Conservation (phyloP, 768 basidiomycete genomes). For the Pleurotus djamor region DNA sequence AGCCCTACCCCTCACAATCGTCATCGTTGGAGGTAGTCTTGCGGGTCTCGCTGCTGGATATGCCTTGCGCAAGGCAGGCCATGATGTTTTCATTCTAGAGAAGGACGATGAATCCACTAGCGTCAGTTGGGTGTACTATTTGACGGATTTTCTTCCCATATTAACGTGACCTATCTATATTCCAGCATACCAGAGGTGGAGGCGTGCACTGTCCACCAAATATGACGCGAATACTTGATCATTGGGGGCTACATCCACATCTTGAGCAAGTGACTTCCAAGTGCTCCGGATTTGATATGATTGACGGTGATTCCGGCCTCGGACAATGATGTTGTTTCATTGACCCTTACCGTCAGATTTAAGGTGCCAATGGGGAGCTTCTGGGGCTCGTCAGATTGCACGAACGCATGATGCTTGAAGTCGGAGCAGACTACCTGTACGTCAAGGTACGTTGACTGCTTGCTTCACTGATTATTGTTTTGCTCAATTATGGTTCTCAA, state of each 20-base stretch:
- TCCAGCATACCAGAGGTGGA: no score
- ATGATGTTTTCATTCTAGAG: conserved; percentile 59
- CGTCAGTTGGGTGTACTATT: no score
- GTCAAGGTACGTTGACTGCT: conserved; percentile 19
- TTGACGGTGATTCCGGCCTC: conserved; percentile 17
- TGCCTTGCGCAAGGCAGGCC: conserved; percentile 53
- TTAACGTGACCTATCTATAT: no score
- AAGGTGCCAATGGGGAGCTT: conserved; percentile 42
- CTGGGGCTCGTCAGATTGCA: conserved; percentile 46
- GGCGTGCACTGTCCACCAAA: conserved; percentile 46
- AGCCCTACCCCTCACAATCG: conserved; percentile 25
- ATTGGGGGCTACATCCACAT: conserved; percentile 51
- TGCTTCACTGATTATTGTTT: no score
- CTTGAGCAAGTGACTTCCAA: conserved; percentile 34
- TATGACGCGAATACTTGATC: conserved; percentile 49
- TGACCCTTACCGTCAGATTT: conserved; percentile 6
- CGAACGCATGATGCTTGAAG: conserved; percentile 41
- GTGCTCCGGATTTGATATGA: conserved; percentile 28
- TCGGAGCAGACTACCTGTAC: conserved; percentile 28
- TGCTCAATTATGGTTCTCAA: not conserved
- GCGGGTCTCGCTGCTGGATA: conserved; percentile 57
- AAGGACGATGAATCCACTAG: no score
- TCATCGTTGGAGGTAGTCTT: conserved; percentile 47
- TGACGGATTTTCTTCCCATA: no score
- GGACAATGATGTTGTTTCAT: not conserved